phyloP scores from a whole-genome alignment of 371 early-diverging fungal species.

The Mucor mucedo region DNA sequence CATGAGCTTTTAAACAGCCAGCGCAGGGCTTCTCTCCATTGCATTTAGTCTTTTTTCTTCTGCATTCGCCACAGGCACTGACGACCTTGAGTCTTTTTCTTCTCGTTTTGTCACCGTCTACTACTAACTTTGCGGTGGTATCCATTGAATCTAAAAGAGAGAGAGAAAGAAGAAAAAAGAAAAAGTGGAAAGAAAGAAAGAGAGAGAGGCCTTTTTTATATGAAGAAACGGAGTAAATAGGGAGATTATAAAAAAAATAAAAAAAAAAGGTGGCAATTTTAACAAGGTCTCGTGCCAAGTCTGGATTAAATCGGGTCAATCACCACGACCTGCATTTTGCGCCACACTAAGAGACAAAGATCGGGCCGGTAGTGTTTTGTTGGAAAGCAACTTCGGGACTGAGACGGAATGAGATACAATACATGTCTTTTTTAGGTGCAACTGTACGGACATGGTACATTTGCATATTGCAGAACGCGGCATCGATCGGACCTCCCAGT shows the following conservation, averaged over 20 bases:
- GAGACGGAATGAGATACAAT: conserved; percentile 86
- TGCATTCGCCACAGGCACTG: conserved; percentile 39
- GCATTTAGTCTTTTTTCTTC: conserved; percentile 43
- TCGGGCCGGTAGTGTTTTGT: not conserved
- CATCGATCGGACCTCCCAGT: conserved; percentile 54
- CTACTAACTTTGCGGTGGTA: conserved; percentile 2
- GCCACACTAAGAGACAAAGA: conserved; percentile 15
- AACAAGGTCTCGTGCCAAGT: conserved; percentile 18
- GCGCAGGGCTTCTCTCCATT: conserved; percentile 40
- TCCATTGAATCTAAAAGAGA: conserved; percentile 6
- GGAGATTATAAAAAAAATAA: not conserved
- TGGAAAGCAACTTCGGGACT: conserved; percentile 61
- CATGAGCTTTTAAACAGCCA: conserved; percentile 36
- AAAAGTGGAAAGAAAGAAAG: not conserved
- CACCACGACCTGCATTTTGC: conserved; percentile 26
- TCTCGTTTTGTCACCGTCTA: conserved; percentile 27
- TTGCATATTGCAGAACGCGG: conserved; percentile 47
- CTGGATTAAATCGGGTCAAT: conserved; percentile 23
- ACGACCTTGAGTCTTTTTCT: conserved; percentile 43
- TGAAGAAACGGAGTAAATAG: not conserved
- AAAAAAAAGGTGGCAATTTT: not conserved
- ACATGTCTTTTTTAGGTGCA: conserved; percentile 98
- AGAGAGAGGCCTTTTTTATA: not conserved
- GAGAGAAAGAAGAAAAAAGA: not conserved
- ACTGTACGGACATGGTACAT: conserved; percentile 87